phyloP scores from a whole-genome alignment of 148 eudicot genomes.

The Cornus florida region DNA sequence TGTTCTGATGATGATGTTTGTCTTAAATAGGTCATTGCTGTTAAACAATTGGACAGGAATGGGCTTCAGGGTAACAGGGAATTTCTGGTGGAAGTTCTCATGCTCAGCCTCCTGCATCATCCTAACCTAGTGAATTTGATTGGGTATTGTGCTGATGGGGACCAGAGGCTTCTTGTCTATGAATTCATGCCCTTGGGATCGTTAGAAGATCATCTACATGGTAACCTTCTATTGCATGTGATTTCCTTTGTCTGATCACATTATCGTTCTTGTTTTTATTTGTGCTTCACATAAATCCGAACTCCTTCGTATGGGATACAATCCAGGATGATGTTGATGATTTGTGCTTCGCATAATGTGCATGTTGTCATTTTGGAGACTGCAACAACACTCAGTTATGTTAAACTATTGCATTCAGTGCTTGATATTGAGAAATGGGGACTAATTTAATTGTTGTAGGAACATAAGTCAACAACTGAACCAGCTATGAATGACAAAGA shows the following conservation, averaged over 20 bases:
- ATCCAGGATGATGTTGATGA: too few species aligned
- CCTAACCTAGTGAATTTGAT: conserved; percentile 70
- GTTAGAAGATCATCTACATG: conserved; percentile 92
- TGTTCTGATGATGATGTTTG: neutral
- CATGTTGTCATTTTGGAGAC: neutral
- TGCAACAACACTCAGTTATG: neutral
- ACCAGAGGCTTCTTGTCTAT: conserved; percentile 95
- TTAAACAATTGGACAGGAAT: conserved; percentile 82
- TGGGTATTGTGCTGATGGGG: conserved; percentile 97
- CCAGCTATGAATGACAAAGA: neutral
- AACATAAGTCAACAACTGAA: neutral
- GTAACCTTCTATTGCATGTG: conserved; percentile 32
- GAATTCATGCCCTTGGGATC: conserved; percentile 94
- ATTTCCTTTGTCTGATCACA: neutral
- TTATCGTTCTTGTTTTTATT: neutral
- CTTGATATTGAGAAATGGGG: neutral
- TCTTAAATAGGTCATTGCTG: conserved; percentile 65
- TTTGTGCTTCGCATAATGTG: neutral
- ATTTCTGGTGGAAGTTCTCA: conserved; percentile 85
- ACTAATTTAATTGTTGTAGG: neutral
- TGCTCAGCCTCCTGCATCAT: conserved; percentile 91
- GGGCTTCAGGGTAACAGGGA: conserved; percentile 95
- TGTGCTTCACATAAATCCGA: too few species aligned
- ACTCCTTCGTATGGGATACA: too few species aligned
- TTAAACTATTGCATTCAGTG: neutral